Percentiles rank a stretch among this genome's conserved stretches.
Conservation (phyloP, 192 early-diverging fungal genomes). For the Backusella luteola region DNA sequence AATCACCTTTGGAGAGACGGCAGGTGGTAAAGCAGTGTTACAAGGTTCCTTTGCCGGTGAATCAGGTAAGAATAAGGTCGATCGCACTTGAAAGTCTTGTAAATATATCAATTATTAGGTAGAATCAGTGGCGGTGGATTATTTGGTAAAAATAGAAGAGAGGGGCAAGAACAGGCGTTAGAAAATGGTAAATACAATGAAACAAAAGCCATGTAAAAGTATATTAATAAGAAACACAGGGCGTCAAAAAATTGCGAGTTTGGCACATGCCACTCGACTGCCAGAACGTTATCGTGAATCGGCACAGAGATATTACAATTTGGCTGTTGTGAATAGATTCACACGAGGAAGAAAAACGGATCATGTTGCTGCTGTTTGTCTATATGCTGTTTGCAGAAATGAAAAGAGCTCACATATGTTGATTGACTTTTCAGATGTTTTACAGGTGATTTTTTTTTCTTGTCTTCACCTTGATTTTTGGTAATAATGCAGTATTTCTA, state of each 20-base stretch:
- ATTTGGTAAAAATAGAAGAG: slow-evolving; percentile 50
- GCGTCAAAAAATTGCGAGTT: slow-evolving; percentile 68
- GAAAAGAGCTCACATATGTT: slow-evolving; percentile 89
- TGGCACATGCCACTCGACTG: slow-evolving; percentile 72
- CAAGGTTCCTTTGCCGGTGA: slow-evolving; percentile 64
- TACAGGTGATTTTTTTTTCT: slow-evolving; percentile 49
- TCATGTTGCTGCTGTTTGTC: slow-evolving; percentile 83
- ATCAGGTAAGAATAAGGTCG: background rate
- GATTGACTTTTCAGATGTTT: slow-evolving; percentile 92
- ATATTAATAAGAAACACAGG: slow-evolving; percentile 37
- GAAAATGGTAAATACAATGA: slow-evolving; percentile 40
- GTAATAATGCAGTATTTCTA: background rate
- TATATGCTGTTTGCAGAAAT: slow-evolving; percentile 86
- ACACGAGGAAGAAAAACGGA: slow-evolving; percentile 77
- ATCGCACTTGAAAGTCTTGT: no score
- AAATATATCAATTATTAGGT: slow-evolving; percentile 24
- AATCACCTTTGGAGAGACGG: slow-evolving; percentile 84
- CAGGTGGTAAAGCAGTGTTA: slow-evolving; percentile 81
- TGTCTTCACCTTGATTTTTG: no score
- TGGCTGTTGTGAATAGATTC: slow-evolving; percentile 79
- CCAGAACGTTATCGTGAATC: slow-evolving; percentile 74
- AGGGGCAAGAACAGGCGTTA: slow-evolving; percentile 70
- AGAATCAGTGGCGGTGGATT: slow-evolving; percentile 43
- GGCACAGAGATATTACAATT: slow-evolving; percentile 83
- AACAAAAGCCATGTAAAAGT: background rate